A percentile compares a stretch with the other conserved stretches of the same genome.
Conservation (phyloP, 192 early-diverging fungal species). For the Coemansia sp. region DNA sequence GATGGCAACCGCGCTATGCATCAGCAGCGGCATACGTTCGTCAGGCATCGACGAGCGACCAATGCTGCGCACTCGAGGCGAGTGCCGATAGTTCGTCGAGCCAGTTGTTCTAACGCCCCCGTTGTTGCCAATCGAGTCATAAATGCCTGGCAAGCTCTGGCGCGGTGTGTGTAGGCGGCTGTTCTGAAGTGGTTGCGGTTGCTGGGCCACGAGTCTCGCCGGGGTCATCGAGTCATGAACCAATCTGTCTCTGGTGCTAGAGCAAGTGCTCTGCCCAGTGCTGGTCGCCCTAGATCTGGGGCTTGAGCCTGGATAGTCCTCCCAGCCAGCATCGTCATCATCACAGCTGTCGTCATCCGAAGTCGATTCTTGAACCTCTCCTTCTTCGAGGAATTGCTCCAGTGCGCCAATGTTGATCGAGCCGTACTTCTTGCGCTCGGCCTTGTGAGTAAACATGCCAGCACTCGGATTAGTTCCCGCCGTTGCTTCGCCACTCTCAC, state of each 20-base stretch:
- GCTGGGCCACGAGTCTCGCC: background rate
- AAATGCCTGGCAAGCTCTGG: background rate
- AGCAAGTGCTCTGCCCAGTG: conserved; percentile 26
- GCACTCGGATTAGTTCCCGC: background rate
- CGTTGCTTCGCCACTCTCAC: background rate
- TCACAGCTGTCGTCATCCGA: conserved; percentile 31
- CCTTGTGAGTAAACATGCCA: conserved; percentile 11
- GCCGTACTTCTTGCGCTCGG: conserved; percentile 31
- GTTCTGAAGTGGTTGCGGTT: background rate
- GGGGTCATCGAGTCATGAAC: background rate
- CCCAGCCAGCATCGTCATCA: conserved; percentile 29
- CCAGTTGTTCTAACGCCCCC: background rate
- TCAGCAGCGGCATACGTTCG: conserved; percentile 37
- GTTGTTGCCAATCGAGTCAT: background rate
- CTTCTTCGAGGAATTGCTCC: conserved; percentile 50
- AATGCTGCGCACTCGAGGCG: conserved; percentile 18
- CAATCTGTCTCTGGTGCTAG: conserved; percentile 15
- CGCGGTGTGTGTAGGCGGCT: background rate
- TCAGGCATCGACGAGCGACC: conserved; percentile 13
- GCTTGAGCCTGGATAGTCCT: conserved; percentile 16
- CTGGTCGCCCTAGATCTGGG: background rate
- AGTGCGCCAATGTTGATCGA: conserved; percentile 47
- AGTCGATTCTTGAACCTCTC: conserved; percentile 44
- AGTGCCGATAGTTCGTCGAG: background rate
- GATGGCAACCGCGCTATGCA: conserved; percentile 12